Percentiles rank a stretch among this genome's conserved stretches.
phyloP scores from a whole-genome alignment of 768 basidiomycete species.

The Boletus eberwhitei region DNA sequence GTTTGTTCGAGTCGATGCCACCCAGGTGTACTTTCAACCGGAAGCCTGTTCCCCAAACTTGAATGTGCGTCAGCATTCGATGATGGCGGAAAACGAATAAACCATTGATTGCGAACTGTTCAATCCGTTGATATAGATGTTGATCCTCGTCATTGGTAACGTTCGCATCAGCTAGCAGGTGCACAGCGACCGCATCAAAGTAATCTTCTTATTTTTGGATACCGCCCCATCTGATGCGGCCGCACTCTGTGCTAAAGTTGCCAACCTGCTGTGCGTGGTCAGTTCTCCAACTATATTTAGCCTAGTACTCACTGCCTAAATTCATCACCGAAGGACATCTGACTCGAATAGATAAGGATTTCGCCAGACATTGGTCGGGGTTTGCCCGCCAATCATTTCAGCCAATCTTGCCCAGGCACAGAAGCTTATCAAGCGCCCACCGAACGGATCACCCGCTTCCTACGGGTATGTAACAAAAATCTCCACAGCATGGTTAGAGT shows the following conservation, averaged over 20 bases:
- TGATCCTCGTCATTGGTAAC: background rate
- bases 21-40: background rate
- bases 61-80: background rate
- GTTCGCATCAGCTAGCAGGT: background rate
- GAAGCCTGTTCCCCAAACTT: constrained; percentile 7
- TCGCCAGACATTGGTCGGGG: constrained; percentile 9
- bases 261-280: background rate
- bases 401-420: background rate
- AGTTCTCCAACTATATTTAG: background rate
- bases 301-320: background rate
- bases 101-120: background rate
- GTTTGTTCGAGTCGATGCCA: background rate
- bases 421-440: constrained; percentile 17
- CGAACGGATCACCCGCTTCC: background rate
- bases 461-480: background rate
- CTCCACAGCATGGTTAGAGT: background rate
- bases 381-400: background rate
- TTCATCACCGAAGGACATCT: background rate
- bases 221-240: background rate
- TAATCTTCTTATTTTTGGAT: background rate
- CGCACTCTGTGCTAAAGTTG: too few species aligned
- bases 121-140: background rate
- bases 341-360: constrained; percentile 18
- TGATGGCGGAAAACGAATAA: background rate
- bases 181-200: background rate